Base-by-base conservation (phyloP, 495 filamentous ascomycete species). In the Aspergillus indologenus region DNA sequence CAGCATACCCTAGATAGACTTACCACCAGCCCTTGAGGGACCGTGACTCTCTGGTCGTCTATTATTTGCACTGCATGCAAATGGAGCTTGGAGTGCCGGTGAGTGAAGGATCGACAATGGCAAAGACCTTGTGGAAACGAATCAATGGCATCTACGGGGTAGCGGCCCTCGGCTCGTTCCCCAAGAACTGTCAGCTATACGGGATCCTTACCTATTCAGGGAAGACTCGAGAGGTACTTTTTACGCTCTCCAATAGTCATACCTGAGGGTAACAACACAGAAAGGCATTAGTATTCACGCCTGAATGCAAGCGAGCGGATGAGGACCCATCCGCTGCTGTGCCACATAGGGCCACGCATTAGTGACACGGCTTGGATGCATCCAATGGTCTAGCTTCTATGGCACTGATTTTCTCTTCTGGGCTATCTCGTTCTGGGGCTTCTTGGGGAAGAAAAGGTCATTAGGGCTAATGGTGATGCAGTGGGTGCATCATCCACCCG, bases 241-340 rank as follows among this genome's bases (percentile, higher is more conserved):
- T 29, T 29, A 4, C 48, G 14, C 15, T 12, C 12, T 31, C 48
- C 22, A 29, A 21, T 26, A 29, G 5, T n/a, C 12, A 15, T 51
- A 49, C 51, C 44, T 40, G 44, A 43, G 57, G 57, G 23, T 19
- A 51, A 20, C 45, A 44, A 58, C 60, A 59, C 58, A 59, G 26
- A 52, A 50, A 43, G 40, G 59, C 65, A 64, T 67, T 67, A 67
- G 61, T 62, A 53, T 53, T 55, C 18, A 59, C 56, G 50, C 50
- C 57, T 45, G 57, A 51, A 57, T 60, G 61, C 65, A 67, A 51
- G 24, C 29, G 52, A 46, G 61, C 54, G 61, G 59, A 64, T 62
- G 52, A 26, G 52, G 51, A 51, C 54, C 54, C 51, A 48, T 61
- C 40, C 29, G 20, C 52, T 59, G 47, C 48, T 50, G 54, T 60